Percentiles rank a stretch among this genome's conserved stretches.
These are phyloP conservation scores for Cryphonectria carpinicola DNA, from an alignment of 2,329 filamentous ascomycete species.

Conservation along the genomic window DNA sequence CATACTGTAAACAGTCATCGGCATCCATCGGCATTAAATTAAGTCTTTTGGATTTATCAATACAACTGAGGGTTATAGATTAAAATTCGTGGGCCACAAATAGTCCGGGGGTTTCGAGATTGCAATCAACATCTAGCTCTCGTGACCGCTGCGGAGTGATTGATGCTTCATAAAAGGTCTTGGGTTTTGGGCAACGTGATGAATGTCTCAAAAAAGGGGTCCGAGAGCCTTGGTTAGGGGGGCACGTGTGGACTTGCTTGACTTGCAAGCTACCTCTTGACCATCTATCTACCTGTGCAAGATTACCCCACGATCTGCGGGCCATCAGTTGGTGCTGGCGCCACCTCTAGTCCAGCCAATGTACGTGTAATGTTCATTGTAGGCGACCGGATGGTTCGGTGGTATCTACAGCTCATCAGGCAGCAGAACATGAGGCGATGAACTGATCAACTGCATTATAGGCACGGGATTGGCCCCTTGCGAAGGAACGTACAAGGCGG, in stretches of 20 bases:
- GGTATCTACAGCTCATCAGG: neutral
- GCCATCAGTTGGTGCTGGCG: constrained; percentile 1
- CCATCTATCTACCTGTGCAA: neutral
- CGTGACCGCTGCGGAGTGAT: neutral
- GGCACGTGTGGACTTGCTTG: neutral
- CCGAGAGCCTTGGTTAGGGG: neutral
- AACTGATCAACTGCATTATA: neutral
- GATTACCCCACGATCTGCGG: constrained; percentile 11
- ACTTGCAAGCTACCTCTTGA: neutral
- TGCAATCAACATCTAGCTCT: neutral
- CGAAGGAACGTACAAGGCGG: neutral
- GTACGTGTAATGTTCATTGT: neutral
- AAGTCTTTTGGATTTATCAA: neutral
- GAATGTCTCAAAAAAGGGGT: neutral
- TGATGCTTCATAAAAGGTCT: neutral
- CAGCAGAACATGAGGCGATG: neutral
- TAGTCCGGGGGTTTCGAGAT: too few relatives aligned
- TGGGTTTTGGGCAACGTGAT: neutral
- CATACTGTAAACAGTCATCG: neutral
- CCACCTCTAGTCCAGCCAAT: neutral
- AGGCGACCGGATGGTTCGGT: neutral
- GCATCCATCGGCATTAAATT: neutral
- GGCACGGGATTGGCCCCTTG: neutral
- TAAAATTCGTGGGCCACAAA: neutral
- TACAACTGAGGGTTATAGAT: neutral